These are phyloP conservation scores for Alternaria atra DNA, from an alignment of 2,329 filamentous ascomycete genomes.

Conservation along the genomic window DNA sequence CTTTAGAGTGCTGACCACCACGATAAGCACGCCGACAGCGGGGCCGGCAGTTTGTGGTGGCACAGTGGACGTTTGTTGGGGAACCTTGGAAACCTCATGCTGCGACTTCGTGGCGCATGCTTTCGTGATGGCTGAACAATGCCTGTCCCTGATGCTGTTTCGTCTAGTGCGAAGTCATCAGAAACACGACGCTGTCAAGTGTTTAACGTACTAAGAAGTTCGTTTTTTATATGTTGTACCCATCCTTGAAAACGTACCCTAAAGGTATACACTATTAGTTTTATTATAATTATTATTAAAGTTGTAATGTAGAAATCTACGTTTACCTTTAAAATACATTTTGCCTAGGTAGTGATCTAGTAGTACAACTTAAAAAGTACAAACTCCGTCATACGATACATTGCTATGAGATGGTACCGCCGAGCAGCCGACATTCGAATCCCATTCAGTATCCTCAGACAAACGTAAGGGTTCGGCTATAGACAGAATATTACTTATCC, in stretches of 20 bases:
- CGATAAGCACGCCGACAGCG: constrained; percentile 33
- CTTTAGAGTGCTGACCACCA: constrained; percentile 35
- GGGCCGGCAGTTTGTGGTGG: constrained; percentile 12
- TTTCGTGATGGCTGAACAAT: not conserved
- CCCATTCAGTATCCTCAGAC: not conserved
- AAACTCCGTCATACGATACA: not conserved
- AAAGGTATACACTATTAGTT: too few species aligned
- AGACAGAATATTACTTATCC: constrained; percentile 58
- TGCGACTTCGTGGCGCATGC: constrained; percentile 19
- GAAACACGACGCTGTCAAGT: constrained; percentile 2
- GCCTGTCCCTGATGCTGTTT: constrained; percentile 3
- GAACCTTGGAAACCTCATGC: constrained; percentile 4
- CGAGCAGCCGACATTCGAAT: not conserved
- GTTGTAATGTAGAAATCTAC: too few species aligned
- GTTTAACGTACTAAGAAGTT: not conserved
- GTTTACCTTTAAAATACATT: too few species aligned
- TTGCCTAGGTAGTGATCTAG: too few species aligned
- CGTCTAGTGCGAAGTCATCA: constrained; percentile 1
- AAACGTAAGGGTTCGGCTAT: not conserved
- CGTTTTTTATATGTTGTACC: too few species aligned
- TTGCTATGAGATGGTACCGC: not conserved
- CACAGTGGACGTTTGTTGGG: constrained; percentile 15
- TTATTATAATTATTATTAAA: too few species aligned
- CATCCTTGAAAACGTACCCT: too few species aligned
- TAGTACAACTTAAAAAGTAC: too few species aligned